phyloP scores from a whole-genome alignment of 2,329 filamentous ascomycete genomes.

The Grosmannia clavigera region DNA sequence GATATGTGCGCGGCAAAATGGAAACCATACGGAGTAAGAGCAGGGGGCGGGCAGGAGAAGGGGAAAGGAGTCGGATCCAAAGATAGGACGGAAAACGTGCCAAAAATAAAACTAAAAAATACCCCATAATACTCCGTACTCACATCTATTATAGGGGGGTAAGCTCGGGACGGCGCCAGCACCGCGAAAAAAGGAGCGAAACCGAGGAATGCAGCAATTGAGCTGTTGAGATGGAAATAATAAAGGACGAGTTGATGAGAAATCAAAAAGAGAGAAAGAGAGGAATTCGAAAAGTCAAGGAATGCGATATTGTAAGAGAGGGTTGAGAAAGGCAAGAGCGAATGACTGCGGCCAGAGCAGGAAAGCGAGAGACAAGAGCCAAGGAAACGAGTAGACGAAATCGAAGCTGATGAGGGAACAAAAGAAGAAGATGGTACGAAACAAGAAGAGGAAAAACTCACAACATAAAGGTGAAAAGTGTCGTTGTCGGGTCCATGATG shows the following conservation, averaged over 20 bases:
- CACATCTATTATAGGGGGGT: not conserved
- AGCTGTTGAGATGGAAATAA: not conserved
- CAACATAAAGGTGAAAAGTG: slow-evolving; percentile 58
- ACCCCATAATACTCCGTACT: not conserved
- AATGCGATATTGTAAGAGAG: not conserved
- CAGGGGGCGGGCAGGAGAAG: not conserved
- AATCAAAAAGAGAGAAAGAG: slow-evolving; percentile 4
- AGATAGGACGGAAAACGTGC: not conserved
- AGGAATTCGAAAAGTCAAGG: slow-evolving; percentile 11
- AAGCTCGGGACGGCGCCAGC: not conserved
- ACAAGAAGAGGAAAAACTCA: slow-evolving; percentile 29
- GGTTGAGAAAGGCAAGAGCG: slow-evolving; percentile 4
- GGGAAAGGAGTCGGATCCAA: not conserved
- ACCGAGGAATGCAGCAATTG: not conserved
- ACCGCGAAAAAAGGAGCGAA: not conserved
- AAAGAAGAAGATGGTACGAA: not conserved
- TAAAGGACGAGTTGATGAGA: not conserved
- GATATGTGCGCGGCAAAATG: too few relatives aligned
- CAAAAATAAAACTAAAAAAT: too few relatives aligned
- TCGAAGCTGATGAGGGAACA: not conserved
- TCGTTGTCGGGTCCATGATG: slow-evolving; percentile 47
- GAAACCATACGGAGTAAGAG: not conserved
- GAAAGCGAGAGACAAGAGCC: too few relatives aligned
- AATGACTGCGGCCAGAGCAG: not conserved
- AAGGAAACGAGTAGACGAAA: not conserved